Conservation (phyloP, 2,329 filamentous ascomycete species). For the Phyllosticta paracitricarpa region DNA sequence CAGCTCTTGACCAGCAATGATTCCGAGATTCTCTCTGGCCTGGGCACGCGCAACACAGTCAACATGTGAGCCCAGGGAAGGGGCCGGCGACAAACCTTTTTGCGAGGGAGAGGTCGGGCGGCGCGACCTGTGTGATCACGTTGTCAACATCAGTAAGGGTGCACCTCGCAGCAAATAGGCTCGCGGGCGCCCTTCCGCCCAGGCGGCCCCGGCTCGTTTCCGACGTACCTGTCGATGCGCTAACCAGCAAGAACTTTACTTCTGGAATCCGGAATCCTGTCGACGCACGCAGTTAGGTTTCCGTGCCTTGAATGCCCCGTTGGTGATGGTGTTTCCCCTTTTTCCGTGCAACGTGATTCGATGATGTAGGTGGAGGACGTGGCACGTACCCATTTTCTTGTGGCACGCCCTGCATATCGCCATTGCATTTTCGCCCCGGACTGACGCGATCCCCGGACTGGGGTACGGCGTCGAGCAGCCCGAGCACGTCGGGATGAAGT, state of each 20-base stretch:
- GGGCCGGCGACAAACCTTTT: conserved; percentile 9
- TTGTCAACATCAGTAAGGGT: neutral
- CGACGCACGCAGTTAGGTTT: neutral
- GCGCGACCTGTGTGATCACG: conserved; percentile 12
- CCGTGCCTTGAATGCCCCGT: neutral
- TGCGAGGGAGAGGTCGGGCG: conserved; percentile 11
- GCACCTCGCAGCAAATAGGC: conserved; percentile 7
- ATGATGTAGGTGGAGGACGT: neutral
- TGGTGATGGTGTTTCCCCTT: neutral
- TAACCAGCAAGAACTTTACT: conserved; percentile 66
- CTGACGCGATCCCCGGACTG: conserved; percentile 55
- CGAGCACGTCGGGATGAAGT: conserved; percentile 68
- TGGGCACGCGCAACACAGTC: neutral
- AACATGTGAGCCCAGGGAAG: neutral
- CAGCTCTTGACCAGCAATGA: conserved; percentile 44
- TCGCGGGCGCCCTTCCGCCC: conserved; percentile 4
- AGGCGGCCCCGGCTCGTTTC: neutral
- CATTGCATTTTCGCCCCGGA: conserved; percentile 61
- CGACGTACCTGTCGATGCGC: conserved; percentile 33
- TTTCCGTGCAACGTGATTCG: neutral
- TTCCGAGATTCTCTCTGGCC: conserved; percentile 40
- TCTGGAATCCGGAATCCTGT: conserved; percentile 63
- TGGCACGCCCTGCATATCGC: conserved; percentile 75
- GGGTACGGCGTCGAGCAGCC: conserved; percentile 61
- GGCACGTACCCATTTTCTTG: conserved; percentile 54